Percentiles rank a stretch among this genome's conserved stretches.
phyloP scores from a whole-genome alignment of 768 basidiomycete species.

The Suillus brevipes region DNA sequence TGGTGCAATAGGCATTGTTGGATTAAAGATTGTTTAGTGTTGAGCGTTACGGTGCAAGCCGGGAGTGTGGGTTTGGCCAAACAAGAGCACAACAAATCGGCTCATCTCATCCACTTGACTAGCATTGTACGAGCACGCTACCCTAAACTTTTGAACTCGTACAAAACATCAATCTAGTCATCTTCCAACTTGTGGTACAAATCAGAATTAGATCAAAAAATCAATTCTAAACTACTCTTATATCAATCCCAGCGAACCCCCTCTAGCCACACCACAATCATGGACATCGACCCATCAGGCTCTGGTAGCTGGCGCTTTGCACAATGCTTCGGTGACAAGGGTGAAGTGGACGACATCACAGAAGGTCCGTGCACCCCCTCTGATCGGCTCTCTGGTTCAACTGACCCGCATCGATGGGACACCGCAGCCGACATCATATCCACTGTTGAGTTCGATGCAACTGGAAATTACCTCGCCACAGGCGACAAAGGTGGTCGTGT shows the following conservation, averaged over 20 bases:
- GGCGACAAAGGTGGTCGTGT: slow-evolving; percentile 99
- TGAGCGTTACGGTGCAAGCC: slow-evolving; percentile 30
- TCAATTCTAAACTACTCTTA: slow-evolving; percentile 3
- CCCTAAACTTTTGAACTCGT: background rate
- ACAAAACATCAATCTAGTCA: background rate
- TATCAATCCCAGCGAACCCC: slow-evolving; percentile 5
- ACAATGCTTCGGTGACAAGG: slow-evolving; percentile 99
- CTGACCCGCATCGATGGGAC: slow-evolving; percentile 8
- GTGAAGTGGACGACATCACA: slow-evolving; percentile 98
- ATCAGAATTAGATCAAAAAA: slow-evolving; percentile 13
- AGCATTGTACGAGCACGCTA: slow-evolving; percentile 3
- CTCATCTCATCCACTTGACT: slow-evolving; percentile 14
- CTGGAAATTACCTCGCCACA: slow-evolving; percentile 98
- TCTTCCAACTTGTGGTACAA: background rate
- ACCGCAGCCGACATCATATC: slow-evolving; percentile 97
- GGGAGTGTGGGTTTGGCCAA: slow-evolving; percentile 25
- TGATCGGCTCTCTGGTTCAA: slow-evolving; percentile 23
- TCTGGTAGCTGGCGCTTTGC: slow-evolving; percentile 98
- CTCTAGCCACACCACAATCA: slow-evolving; percentile 38
- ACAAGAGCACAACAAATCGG: slow-evolving; percentile 34
- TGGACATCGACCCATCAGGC: slow-evolving; percentile 84
- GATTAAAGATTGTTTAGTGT: slow-evolving; percentile 20
- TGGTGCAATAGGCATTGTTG: slow-evolving; percentile 79
- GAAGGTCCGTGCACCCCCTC: slow-evolving; percentile 65
- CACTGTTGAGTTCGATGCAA: slow-evolving; percentile 99